A percentile compares a stretch with the other conserved stretches of the same genome.
Evolutionary conservation across 371 early-diverging fungal species (phyloP).

Genomic region (Rhizomucor pusillus): DNA sequence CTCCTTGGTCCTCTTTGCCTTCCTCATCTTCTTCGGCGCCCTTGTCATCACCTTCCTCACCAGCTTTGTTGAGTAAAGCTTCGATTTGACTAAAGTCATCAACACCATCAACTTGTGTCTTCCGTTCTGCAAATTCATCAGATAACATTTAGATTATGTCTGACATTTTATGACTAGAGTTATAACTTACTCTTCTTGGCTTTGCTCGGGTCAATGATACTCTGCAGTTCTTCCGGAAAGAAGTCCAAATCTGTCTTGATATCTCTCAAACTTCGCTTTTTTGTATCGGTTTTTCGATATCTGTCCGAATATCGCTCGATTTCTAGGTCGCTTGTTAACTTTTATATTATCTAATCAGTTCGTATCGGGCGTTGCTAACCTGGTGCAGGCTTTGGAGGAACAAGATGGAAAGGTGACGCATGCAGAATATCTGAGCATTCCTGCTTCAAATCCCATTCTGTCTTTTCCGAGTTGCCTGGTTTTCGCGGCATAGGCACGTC

Average conservation of each 20-base stretch:
- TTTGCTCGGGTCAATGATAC: conserved; percentile 39
- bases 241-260: conserved; percentile 49
- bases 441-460: conserved; percentile 28
- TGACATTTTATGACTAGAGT: no score
- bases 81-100: conserved; percentile 32
- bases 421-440: conserved; percentile 28
- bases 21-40: conserved; percentile 30
- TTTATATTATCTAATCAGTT: neutral
- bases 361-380: conserved; percentile 13
- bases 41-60: conserved; percentile 26
- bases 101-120: conserved; percentile 5
- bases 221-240: conserved; percentile 51
- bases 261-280: conserved; percentile 34
- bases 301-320: conserved; percentile 51
- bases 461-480: conserved; percentile 31
- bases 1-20: conserved; percentile 29
- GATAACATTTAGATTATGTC: no score
- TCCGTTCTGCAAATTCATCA: no score
- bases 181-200: conserved; percentile 38
- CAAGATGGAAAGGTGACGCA: conserved; percentile 36
- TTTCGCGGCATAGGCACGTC: conserved; percentile 47
- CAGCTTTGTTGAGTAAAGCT: conserved; percentile 33
- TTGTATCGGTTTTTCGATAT: conserved; percentile 24
- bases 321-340: conserved; percentile 18
- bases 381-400: conserved; percentile 32